Base-by-base conservation (phyloP, 1,139 yeast species). In the Candida mesenterica region DNA sequence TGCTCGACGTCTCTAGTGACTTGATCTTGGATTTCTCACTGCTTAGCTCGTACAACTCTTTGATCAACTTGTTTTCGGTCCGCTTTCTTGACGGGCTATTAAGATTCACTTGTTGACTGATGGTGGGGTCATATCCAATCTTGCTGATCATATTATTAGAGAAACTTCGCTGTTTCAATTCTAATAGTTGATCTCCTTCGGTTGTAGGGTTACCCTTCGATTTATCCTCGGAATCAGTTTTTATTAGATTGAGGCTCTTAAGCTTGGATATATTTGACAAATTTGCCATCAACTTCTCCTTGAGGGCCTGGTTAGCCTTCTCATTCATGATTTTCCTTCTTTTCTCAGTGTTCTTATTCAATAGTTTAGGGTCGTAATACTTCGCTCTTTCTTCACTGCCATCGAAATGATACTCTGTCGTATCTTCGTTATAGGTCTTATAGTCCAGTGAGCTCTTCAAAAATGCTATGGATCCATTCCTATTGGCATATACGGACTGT, bases 41-140 rank as follows among this genome's bases (percentile, higher is more conserved):
- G 32, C 63, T 57, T 15, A 62, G 39, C 17, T 55, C 55, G 23
- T 55, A 44, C 15, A 62, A 43, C 31, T 62, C 67, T 28, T 52
- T 23, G 37, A 42, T 44, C 32, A 52, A 20, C 41, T 44, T 31
- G 42, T 43, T 24, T 24, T 48, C 47, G 6, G 39, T 42, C 26
- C 45, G 40, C 26, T 44, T 44, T 17, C 41, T 40, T 2, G 44
- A 35, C 28, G 48, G 48, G 15, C 9, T 19, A 19, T 24, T 31
- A 9, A 30, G 31, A 20, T 22, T 26, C 10, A 33, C 28, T 12
- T 7, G 26, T n/a, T 31, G 32, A 17, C 39, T 35, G 13, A 28
- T 28, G 1, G 77, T 71, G 2, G 82, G 81, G 50, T 76, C 80
- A 48, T 70, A 75, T 2, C 82, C 82, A 25, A 75, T 56, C 22